Conservation (phyloP, 176 grass and related monocot species). For the Bolboschoenus planiculmis region DNA sequence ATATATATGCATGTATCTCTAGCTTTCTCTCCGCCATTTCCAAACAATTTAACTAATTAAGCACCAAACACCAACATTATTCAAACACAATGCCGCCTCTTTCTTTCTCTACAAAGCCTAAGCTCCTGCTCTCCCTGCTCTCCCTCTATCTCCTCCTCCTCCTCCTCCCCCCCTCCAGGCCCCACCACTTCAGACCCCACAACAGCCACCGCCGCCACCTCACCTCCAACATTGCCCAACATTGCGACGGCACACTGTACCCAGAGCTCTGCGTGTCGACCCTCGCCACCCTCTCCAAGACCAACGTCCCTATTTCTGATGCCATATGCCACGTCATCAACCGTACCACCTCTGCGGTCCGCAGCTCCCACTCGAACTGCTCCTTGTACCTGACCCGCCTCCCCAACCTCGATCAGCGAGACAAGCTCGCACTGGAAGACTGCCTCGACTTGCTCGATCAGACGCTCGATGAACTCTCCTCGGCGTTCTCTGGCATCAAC, state of each 20-base stretch:
- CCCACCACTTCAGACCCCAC: constrained; percentile 15
- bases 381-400: constrained; percentile 45
- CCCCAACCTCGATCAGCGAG: constrained; percentile 28
- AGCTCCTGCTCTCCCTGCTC: neutral
- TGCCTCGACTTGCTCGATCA: constrained; percentile 68
- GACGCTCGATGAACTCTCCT: constrained; percentile 43
- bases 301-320: constrained; percentile 30
- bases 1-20: too few relatives aligned
- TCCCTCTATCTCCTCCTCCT: constrained; percentile 16
- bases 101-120: neutral
- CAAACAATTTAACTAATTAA: neutral
- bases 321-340: constrained; percentile 47
- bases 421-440: constrained; percentile 57
- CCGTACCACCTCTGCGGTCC: constrained; percentile 52
- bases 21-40: neutral
- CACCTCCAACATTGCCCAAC: constrained; percentile 25
- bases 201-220: constrained; percentile 9
- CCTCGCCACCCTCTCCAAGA: constrained; percentile 27
- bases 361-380: constrained; percentile 44
- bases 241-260: constrained; percentile 74
- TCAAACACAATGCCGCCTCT: constrained; percentile 27
- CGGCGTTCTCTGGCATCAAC: constrained; percentile 34
- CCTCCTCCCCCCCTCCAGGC: constrained; percentile 10
- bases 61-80: neutral
- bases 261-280: constrained; percentile 64